Conservation (phyloP, 2,329 filamentous ascomycete genomes). For the Colletotrichum euphorbiae region DNA sequence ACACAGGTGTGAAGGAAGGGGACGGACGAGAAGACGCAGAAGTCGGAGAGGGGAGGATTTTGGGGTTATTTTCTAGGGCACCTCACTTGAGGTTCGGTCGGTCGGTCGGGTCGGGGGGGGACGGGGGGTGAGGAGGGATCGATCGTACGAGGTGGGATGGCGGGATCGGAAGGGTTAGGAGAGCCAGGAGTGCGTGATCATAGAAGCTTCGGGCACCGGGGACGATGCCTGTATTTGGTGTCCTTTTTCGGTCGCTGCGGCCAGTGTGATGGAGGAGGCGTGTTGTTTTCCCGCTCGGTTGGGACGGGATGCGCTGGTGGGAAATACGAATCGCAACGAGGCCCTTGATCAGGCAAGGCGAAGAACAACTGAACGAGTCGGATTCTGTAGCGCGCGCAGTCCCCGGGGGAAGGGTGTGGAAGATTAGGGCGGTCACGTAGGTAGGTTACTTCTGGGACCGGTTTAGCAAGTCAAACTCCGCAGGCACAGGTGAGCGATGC, state of each 20-base stretch:
- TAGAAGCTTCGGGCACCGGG: constrained; percentile 15
- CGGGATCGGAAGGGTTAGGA: constrained; percentile 32
- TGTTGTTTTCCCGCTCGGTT: constrained; percentile 8
- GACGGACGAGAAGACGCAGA: neutral
- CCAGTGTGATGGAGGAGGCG: neutral
- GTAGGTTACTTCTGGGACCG: constrained; percentile 8
- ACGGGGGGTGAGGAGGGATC: neutral
- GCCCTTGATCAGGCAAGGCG: constrained; percentile 1
- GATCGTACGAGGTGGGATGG: constrained; percentile 37
- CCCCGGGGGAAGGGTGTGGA: constrained; percentile 10
- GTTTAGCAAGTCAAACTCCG: constrained; percentile 25
- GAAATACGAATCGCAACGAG: constrained; percentile 10
- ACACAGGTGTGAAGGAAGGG: neutral
- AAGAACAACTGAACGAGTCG: constrained; percentile 18
- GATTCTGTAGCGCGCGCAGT: constrained; percentile 23
- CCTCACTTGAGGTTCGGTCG: constrained; percentile 17
- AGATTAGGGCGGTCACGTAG: neutral
- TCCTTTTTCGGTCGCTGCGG: constrained; percentile 26
- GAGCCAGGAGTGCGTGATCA: constrained; percentile 19
- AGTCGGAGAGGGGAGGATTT: neutral
- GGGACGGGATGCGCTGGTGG: constrained; percentile 7
- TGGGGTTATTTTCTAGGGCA: neutral
- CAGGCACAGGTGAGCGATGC: neutral
- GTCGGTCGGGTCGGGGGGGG: neutral
- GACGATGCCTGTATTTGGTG: constrained; percentile 30